Evolutionary conservation across 768 basidiomycete genomes (phyloP), one percentile per base, ranked within the genome.

Genomic region (Phylloporus sp.): DNA sequence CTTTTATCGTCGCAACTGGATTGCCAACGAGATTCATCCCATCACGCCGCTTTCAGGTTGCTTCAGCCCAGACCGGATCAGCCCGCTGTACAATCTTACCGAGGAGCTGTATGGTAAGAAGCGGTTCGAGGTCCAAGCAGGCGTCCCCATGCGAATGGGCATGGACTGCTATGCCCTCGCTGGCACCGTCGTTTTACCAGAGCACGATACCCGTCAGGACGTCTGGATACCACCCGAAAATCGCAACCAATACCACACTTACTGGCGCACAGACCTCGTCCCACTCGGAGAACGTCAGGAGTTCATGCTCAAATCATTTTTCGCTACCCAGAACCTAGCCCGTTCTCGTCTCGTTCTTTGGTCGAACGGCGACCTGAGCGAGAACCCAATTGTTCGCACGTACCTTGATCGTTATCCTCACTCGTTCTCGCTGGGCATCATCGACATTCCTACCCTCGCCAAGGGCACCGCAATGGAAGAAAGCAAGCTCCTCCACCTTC

Each of bases 91-190:
- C 70, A 85, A 90, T 56, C 60, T 88, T 43, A 79, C 79, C 14
- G 70, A 79, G 35, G 72, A 74, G 20, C 54, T 86, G 9, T 80
- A 84, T 56, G 81, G 82, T 5, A 77, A 77, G 38, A 81, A 80
- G 58, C 65, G 67, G 50, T 82, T 80, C 40, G 82, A 86, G 50
- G 78, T 96, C 4, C 86, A 94, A 47, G 82, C 90, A 0, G 93
- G 93, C 4, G 70, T 91, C 42, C 74, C 81, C 0, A 73, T 97
- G 72, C 75, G 79, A 48, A 72, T 88, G 57, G 90, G 90, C 26
- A 72, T 90, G 71, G 88, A 92, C 63, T 98, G 95, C 67, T 97
- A 94, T 61, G 82, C 89, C 60, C 90, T 93, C 64, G 87, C 93
- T 1, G 83, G 86, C 9, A 92, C 90, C 14, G 75, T 98, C 23